These are phyloP conservation scores for Colletotrichum cuscutae DNA, from an alignment of 2,329 filamentous ascomycete species.

Conservation along the genomic window DNA sequence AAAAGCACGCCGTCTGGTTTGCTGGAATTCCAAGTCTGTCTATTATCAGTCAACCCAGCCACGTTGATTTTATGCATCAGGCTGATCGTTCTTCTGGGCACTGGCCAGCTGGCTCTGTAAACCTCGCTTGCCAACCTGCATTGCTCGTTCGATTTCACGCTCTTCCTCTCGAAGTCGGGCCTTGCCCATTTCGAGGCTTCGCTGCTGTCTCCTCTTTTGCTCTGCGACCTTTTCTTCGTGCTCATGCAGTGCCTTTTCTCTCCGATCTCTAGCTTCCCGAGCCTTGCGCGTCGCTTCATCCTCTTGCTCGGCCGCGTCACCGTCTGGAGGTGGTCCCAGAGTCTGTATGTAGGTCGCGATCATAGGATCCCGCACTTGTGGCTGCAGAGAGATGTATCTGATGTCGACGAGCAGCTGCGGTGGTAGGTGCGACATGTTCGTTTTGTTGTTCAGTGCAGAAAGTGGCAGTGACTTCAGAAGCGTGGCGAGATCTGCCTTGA, in stretches of 20 bases:
- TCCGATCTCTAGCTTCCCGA: conserved; percentile 61
- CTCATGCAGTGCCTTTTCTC: conserved; percentile 70
- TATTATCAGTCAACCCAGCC: conserved; percentile 2
- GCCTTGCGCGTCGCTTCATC: conserved; percentile 62
- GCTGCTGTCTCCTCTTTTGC: conserved; percentile 69
- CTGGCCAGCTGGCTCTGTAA: conserved; percentile 68
- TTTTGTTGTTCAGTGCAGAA: conserved; percentile 68
- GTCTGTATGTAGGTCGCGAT: conserved; percentile 74
- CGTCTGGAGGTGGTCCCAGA: conserved; percentile 65
- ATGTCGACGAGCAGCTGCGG: conserved; percentile 72
- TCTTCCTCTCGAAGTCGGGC: conserved; percentile 73
- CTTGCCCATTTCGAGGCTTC: conserved; percentile 69
- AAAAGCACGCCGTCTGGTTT: background rate
- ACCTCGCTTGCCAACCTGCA: conserved; percentile 75
- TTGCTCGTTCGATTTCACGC: conserved; percentile 73
- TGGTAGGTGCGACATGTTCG: conserved; percentile 68
- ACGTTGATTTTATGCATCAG: conserved; percentile 8
- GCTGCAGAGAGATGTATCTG: conserved; percentile 74
- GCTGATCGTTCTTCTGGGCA: conserved; percentile 34
- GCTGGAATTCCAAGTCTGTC: background rate
- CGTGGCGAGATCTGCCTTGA: conserved; percentile 75
- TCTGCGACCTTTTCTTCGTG: conserved; percentile 71
- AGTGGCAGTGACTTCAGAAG: conserved; percentile 72
- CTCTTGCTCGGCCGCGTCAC: conserved; percentile 51
- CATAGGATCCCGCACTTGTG: conserved; percentile 69